Evolutionary conservation across 2,329 filamentous ascomycete genomes (phyloP).

Genomic region (Berkeleyomyces rouxiae): DNA sequence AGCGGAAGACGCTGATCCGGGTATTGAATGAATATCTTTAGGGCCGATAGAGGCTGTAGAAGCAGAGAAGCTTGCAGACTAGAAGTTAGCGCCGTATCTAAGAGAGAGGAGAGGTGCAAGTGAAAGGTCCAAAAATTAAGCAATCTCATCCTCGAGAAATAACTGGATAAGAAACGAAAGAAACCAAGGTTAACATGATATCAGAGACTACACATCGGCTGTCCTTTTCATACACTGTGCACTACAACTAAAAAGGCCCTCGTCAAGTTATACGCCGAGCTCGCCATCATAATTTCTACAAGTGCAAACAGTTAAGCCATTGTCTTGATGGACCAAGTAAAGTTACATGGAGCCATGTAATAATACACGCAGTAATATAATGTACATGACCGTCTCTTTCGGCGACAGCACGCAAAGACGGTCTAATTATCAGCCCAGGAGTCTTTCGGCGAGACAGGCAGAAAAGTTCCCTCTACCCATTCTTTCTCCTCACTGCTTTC

Average conservation of each 20-base stretch:
- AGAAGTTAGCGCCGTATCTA: not conserved
- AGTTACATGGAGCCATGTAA: not conserved
- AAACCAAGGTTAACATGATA: no score
- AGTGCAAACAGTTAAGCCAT: not conserved
- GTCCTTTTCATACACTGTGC: not conserved
- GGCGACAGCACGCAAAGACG: not conserved
- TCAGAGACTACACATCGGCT: not conserved
- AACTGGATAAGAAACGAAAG: no score
- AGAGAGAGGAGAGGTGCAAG: no score
- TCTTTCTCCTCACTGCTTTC: not conserved
- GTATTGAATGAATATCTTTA: not conserved
- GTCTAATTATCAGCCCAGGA: not conserved
- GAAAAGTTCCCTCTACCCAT: not conserved
- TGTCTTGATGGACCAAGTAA: not conserved
- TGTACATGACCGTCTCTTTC: constrained; percentile 12
- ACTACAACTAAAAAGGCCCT: not conserved
- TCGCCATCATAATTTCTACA: not conserved
- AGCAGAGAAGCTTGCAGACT: not conserved
- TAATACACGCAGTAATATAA: not conserved
- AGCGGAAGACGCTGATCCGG: not conserved
- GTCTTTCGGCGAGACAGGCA: not conserved
- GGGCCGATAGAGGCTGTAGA: not conserved
- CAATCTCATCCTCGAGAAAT: no score
- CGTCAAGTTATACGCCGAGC: not conserved
- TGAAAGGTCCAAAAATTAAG: no score